A percentile compares a stretch with the other conserved stretches of the same genome.
Evolutionary conservation across 192 early-diverging fungal species (phyloP).

Genomic region (Glomus cerebriforme): DNA sequence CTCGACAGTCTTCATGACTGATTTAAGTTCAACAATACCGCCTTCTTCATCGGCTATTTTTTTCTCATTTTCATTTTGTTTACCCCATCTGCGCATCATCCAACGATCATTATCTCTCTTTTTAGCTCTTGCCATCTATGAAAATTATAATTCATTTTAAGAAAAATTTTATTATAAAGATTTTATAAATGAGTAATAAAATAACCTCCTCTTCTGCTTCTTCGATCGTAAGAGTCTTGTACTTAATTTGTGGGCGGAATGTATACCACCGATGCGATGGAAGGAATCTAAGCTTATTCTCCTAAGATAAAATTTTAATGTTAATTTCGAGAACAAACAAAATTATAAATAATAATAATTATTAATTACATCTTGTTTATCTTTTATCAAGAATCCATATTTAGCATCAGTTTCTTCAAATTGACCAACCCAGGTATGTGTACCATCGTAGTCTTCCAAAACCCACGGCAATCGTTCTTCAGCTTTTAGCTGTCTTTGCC

Average conservation of each 20-base stretch:
- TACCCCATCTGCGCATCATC: slow-evolving; percentile 50
- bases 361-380: neutral
- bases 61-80: slow-evolving; percentile 37
- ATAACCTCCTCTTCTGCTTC: slow-evolving; percentile 68
- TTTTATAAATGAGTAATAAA: neutral
- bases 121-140: slow-evolving; percentile 45
- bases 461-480: slow-evolving; percentile 79
- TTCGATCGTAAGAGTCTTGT: slow-evolving; percentile 65
- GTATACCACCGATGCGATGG: slow-evolving; percentile 76
- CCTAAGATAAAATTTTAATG: neutral
- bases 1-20: slow-evolving; percentile 1
- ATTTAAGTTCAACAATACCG: slow-evolving; percentile 21
- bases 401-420: slow-evolving; percentile 74
- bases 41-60: slow-evolving; percentile 14
- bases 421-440: slow-evolving; percentile 66
- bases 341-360: neutral
- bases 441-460: slow-evolving; percentile 71
- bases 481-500: slow-evolving; percentile 61
- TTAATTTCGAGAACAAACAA: neutral
- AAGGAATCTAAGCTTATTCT: slow-evolving; percentile 51
- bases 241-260: slow-evolving; percentile 68
- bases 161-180: neutral
- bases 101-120: slow-evolving; percentile 49
- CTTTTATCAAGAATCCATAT: slow-evolving; percentile 65
- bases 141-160: neutral